Percentiles rank a stretch among this genome's conserved stretches.
Evolutionary conservation across 768 basidiomycete species (phyloP).

Genomic region (Lactarius hengduanensis): DNA sequence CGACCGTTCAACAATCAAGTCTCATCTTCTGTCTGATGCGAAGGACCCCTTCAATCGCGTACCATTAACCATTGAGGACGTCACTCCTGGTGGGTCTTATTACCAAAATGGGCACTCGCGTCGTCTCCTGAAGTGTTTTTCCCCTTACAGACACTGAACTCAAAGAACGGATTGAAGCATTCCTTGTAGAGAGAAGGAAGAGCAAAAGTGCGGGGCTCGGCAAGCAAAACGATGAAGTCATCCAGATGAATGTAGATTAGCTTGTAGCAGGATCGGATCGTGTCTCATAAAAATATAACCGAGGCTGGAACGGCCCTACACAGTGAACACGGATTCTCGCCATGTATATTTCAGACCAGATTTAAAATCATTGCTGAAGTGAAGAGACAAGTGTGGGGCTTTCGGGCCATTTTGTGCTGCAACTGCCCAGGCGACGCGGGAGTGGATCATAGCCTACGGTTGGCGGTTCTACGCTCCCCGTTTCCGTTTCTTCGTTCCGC

Average conservation of each 20-base stretch:
- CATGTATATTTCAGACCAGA: neutral
- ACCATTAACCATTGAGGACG: constrained; percentile 77
- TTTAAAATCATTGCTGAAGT: neutral
- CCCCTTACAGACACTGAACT: constrained; percentile 56
- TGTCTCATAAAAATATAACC: constrained; percentile 15
- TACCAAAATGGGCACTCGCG: neutral
- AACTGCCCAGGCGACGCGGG: neutral
- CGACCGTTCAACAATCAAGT: constrained; percentile 92
- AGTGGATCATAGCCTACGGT: neutral
- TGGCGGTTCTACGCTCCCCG: constrained; percentile 8
- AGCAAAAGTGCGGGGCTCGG: constrained; percentile 34
- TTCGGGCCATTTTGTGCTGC: neutral
- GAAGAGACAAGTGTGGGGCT: neutral
- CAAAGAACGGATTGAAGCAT: constrained; percentile 71
- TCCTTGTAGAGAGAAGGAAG: constrained; percentile 55
- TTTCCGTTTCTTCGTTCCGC: constrained; percentile 23
- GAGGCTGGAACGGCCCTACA: constrained; percentile 5
- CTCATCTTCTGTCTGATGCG: constrained; percentile 85
- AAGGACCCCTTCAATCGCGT: constrained; percentile 95
- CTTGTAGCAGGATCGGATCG: neutral
- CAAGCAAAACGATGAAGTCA: constrained; percentile 28
- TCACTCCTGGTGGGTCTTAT: constrained; percentile 60
- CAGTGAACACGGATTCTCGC: neutral
- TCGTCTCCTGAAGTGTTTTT: neutral
- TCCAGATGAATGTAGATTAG: constrained; percentile 27